Evolutionary conservation across 805 yeast genomes (phyloP).

Genomic region (Lachancea sp.): DNA sequence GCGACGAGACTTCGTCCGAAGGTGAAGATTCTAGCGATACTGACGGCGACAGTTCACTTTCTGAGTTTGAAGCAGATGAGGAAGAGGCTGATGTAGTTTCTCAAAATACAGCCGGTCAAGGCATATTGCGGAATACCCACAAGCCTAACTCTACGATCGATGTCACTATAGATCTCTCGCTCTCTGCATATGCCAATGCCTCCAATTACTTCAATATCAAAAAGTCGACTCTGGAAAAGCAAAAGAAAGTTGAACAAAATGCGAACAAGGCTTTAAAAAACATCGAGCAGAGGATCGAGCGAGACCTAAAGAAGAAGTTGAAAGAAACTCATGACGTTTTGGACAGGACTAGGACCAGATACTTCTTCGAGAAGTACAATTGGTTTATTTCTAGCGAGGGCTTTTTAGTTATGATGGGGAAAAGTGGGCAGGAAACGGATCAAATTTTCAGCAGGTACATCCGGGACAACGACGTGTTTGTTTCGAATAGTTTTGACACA

Average conservation of each 20-base stretch:
- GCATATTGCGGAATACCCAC: no score
- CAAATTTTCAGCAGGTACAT: slow-evolving; percentile 74
- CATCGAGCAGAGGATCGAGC: slow-evolving; percentile 70
- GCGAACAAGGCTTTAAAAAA: slow-evolving; percentile 73
- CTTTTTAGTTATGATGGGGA: slow-evolving; percentile 78
- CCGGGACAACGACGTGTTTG: slow-evolving; percentile 63
- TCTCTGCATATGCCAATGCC: slow-evolving; percentile 87
- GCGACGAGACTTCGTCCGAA: neutral
- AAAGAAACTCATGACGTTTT: slow-evolving; percentile 49
- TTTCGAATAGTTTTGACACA: slow-evolving; percentile 68
- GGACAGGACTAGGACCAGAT: slow-evolving; percentile 60
- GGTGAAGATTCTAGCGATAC: slow-evolving; percentile 8
- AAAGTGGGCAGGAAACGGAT: slow-evolving; percentile 74
- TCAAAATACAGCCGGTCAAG: neutral
- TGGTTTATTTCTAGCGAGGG: slow-evolving; percentile 95
- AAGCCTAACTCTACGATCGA: slow-evolving; percentile 12
- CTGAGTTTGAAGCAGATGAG: slow-evolving; percentile 20
- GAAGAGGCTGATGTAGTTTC: slow-evolving; percentile 2
- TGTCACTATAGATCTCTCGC: slow-evolving; percentile 58
- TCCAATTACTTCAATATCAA: slow-evolving; percentile 71
- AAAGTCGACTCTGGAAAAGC: slow-evolving; percentile 70
- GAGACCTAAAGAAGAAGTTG: slow-evolving; percentile 59
- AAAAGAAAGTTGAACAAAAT: slow-evolving; percentile 70
- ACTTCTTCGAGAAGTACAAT: slow-evolving; percentile 88
- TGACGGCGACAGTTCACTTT: slow-evolving; percentile 13